A percentile compares a stretch with the other conserved stretches of the same genome.
Conservation (phyloP, 2,329 filamentous ascomycete species). For the Epichloe amarillans region DNA sequence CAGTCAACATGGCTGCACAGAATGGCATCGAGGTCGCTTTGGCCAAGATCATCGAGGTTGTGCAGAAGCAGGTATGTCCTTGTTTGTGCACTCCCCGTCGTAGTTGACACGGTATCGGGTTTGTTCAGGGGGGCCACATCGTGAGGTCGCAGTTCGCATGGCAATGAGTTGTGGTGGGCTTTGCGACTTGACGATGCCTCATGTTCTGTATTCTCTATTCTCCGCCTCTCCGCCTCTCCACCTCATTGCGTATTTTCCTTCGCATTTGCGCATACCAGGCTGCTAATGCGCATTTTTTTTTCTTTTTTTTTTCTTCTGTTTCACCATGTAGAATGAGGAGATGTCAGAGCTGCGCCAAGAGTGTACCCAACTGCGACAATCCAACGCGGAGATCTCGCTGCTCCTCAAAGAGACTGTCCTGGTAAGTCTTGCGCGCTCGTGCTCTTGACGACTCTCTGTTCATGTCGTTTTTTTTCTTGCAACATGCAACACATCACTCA, state of each 20-base stretch:
- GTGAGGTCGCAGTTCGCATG: not conserved
- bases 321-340: constrained; percentile 10
- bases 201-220: not conserved
- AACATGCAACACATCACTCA: not conserved
- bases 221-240: too few relatives aligned
- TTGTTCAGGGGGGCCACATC: constrained; percentile 1
- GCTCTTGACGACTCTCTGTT: not conserved
- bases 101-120: constrained; percentile 3
- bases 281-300: not conserved
- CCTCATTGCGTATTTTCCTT: not conserved
- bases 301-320: not conserved
- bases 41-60: constrained; percentile 11
- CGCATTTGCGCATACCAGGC: not conserved
- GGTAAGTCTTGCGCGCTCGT: constrained; percentile 6
- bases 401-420: constrained; percentile 11
- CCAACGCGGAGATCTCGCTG: constrained; percentile 12
- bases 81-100: not conserved
- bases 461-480: not conserved
- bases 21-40: constrained; percentile 9
- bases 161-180: not conserved
- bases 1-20: constrained; percentile 7
- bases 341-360: constrained; percentile 12
- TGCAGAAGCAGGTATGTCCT: constrained; percentile 11
- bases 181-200: not conserved
- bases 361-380: constrained; percentile 12